Base-by-base conservation (phyloP, 345 rosid genomes). In the Lumnitzera racemosa region DNA sequence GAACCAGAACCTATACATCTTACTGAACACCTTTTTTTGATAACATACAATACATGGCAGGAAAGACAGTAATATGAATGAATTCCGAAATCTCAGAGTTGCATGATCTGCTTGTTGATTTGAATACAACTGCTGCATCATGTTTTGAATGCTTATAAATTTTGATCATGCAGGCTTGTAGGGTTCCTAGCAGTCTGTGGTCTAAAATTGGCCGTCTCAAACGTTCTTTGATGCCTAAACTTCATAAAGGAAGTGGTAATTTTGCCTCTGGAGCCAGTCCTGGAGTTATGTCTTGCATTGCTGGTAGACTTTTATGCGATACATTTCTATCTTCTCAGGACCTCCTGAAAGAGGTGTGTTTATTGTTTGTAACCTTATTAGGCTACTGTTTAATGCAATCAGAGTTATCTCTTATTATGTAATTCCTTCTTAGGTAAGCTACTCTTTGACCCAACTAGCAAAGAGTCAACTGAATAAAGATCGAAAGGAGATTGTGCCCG, bases 121-220 rank as follows among this genome's bases (percentile, higher is more conserved):
- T 23, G 56, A 24, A 0, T 24, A 2, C 1, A 53, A 17, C 49
- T 50, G 13, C 54, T 23, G 54, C 36, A 43, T 63, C 13, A 36
- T 47, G 58, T 49, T 12, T 0, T 20, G 16, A 51, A 52, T 59
- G n/a, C 20, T 49, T 61, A 25, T 52, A 5, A 0, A 36, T 0
- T 36, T 36, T 36, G 16, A 46, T 59, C 58, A 53, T 72, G 67
- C 76, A 94, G 99, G 92, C 83, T 72, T 94, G 99, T 66, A 81
- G 74, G 71, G 99, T 94, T 66, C 79, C 83, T 55, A 81, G 95
- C 79, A 78, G 75, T 76, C 89, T 81, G 87, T 94, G 99, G 99
- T 94, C 99, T 77, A 94, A 88, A 80, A 74, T 94, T 72, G 99
- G 99, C 47, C 96, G 97, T 54, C 90, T 94, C 54, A 90, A 86